Evolutionary conservation across 129 eudicot species (phyloP).

Genomic region (Solidago caesia): DNA sequence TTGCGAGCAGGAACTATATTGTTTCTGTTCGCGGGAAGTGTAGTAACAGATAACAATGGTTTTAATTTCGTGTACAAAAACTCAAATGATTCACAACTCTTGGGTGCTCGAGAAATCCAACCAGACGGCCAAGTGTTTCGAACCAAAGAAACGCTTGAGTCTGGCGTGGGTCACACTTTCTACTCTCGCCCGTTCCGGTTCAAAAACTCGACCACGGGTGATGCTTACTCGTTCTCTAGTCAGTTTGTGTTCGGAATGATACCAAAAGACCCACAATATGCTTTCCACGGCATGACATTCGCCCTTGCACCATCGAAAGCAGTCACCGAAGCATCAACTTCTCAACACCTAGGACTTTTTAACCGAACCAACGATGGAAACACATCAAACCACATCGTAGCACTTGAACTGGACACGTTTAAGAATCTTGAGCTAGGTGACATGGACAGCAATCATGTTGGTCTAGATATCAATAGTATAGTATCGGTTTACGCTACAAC

Average conservation of each 20-base stretch:
- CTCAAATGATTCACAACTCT: constrained; percentile 33
- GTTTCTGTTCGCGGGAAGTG: constrained; percentile 11
- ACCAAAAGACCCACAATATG: constrained; percentile 28
- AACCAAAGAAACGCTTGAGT: constrained; percentile 27
- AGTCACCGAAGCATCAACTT: constrained; percentile 32
- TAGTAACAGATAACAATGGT: constrained; percentile 6
- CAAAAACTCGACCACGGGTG: constrained; percentile 35
- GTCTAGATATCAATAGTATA: constrained; percentile 50
- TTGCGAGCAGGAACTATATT: neutral
- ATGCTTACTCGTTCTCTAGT: constrained; percentile 49
- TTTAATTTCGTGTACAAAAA: constrained; percentile 32
- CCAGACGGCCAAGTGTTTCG: constrained; percentile 29
- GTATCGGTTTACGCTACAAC: constrained; percentile 29
- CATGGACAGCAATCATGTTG: constrained; percentile 54
- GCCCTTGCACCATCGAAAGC: constrained; percentile 44
- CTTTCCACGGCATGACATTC: constrained; percentile 56
- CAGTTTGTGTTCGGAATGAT: constrained; percentile 50
- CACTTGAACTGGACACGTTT: constrained; percentile 54
- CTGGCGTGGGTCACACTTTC: constrained; percentile 49
- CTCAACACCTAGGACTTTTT: constrained; percentile 49
- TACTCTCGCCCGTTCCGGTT: constrained; percentile 35
- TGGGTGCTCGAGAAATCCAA: constrained; percentile 35
- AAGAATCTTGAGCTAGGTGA: constrained; percentile 40
- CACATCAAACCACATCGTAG: constrained; percentile 44
- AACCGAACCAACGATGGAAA: constrained; percentile 47